These are phyloP conservation scores for Trichoderma parareesei DNA, from an alignment of 495 filamentous ascomycete species.

Conservation along the genomic window DNA sequence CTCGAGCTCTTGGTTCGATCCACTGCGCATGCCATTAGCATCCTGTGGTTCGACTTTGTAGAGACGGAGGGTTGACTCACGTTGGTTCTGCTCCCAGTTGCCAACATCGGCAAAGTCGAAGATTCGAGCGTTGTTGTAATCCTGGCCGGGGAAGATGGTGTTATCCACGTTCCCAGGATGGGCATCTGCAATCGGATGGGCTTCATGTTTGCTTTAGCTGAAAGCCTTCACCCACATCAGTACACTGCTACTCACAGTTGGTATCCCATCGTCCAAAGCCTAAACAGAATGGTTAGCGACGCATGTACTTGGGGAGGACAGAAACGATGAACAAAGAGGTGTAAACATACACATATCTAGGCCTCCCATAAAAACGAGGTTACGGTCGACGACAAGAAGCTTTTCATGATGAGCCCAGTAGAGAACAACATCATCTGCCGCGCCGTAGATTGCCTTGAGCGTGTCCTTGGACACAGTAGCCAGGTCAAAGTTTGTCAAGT, in stretches of 20 bases:
- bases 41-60: neutral
- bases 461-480: conserved; percentile 56
- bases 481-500: conserved; percentile 39
- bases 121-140: conserved; percentile 87
- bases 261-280: conserved; percentile 58
- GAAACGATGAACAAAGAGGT: neutral
- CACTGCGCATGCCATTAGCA: conserved; percentile 28
- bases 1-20: conserved; percentile 69
- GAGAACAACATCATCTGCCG: conserved; percentile 67
- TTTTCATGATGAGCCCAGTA: conserved; percentile 99
- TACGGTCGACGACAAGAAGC: conserved; percentile 72
- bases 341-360: conserved; percentile 48
- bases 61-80: conserved; percentile 19
- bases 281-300: conserved; percentile 18
- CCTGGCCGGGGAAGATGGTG: conserved; percentile 82
- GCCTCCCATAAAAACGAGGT: conserved; percentile 84
- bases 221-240: neutral
- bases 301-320: neutral
- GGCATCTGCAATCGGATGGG: conserved; percentile 78
- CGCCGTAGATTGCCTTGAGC: conserved; percentile 70
- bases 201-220: conserved; percentile 24
- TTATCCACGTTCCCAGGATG: conserved; percentile 68
- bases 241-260: conserved; percentile 31
- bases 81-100: conserved; percentile 79
- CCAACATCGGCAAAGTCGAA: conserved; percentile 82